Evolutionary conservation across 306 rosid genomes (phyloP), one percentile per base, ranked within the genome.

Genomic region (Casuarina equisetifolia): DNA sequence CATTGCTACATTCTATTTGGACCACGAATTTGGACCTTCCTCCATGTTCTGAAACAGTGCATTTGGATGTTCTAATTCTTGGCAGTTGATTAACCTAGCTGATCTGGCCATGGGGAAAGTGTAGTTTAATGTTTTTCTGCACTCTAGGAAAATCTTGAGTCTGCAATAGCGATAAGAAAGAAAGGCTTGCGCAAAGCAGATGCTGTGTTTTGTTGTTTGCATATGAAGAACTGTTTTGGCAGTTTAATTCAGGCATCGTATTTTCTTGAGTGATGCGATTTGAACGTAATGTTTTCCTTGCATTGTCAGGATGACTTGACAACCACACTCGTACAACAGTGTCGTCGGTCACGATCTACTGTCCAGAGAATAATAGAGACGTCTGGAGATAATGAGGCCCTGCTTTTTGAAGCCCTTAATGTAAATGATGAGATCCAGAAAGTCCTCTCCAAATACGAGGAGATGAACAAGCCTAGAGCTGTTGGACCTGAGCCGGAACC

Each of bases 361-460:
- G 88, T 96, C 48, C 97, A 73, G 86, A 81, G 92, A 69, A 90
- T 96, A 46, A 84, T 92, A 12, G 99, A 92, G 84, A 87, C 94
- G 16, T 89, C 91, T 13, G 99, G 90, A 44, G 98, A 96, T 69
- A 91, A 90, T 11, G 99, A 96, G 86, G 98, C 99, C 32, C 76
- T 96, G 68, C 98, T 96, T 46, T 96, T 92, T 75, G 99, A 96
- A 85, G 99, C 98, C 76, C 81, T 96, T 87, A 96, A 93, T 73
- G 90, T 91, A 66, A 96, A 96, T 39, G 99, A 96, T 59, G 99
- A 96, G 88, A 90, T 96, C 80, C 94, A 81, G 82, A 93, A 90
- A 85, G 94, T 89, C 61, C 89, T 96, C 54, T 69, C 89, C 86
- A 91, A 91, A 89, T 93, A 75, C 50, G 96, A 91, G 59, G 94